These are phyloP conservation scores for Alternaria longipes DNA, from an alignment of 2,329 filamentous ascomycete genomes.

Conservation along the genomic window DNA sequence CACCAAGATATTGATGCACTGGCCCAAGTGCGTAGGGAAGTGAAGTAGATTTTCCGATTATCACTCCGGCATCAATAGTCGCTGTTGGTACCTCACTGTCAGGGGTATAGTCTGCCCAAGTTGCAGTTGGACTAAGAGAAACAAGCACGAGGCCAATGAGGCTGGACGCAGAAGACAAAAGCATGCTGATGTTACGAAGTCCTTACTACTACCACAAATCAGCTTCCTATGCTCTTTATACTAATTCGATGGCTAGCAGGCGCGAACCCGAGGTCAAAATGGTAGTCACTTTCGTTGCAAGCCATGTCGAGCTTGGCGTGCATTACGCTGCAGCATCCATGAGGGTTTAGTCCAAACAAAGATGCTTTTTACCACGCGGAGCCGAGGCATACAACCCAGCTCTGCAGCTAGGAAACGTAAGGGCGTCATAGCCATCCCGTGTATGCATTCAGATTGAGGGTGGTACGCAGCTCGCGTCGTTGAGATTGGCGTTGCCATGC, in stretches of 20 bases:
- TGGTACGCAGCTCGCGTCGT: neutral
- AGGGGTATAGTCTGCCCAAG: neutral
- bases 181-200: neutral
- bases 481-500: neutral
- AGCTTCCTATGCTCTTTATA: neutral
- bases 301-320: neutral
- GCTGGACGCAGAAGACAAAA: neutral
- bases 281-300: neutral
- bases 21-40: slow-evolving; percentile 28
- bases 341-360: neutral
- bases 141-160: neutral
- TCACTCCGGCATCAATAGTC: slow-evolving; percentile 33
- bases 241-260: neutral
- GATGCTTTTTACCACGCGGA: neutral
- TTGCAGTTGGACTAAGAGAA: neutral
- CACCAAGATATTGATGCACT: slow-evolving; percentile 44
- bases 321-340: neutral
- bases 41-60: slow-evolving; percentile 39
- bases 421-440: slow-evolving; percentile 5
- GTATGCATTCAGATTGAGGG: neutral
- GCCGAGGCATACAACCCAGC: slow-evolving; percentile 2
- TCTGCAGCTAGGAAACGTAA: neutral
- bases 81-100: slow-evolving; percentile 30
- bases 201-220: neutral
- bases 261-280: neutral